Percentiles rank a stretch among this genome's conserved stretches.
These are phyloP conservation scores for Xylaria acuta DNA, from an alignment of 495 filamentous ascomycete species.

Conservation along the genomic window DNA sequence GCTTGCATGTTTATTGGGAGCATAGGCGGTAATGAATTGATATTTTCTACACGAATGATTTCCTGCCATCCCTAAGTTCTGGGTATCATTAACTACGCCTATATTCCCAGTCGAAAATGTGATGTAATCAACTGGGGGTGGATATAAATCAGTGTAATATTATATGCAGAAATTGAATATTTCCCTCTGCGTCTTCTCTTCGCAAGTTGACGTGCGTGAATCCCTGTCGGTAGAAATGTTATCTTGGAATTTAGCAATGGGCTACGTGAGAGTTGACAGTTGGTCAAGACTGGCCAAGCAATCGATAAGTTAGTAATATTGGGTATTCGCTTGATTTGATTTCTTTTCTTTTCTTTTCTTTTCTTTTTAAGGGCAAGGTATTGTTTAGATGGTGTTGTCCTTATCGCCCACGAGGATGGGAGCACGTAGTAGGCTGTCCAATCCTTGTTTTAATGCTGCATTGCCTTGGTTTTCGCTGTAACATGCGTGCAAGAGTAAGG, in stretches of 20 bases:
- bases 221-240: background rate
- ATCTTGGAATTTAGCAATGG: background rate
- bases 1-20: slow-evolving; percentile 5
- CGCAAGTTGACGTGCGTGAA: background rate
- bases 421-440: background rate
- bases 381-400: background rate
- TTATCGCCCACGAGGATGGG: background rate
- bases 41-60: slow-evolving; percentile 9
- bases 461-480: background rate
- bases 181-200: no score
- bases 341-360: no score
- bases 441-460: background rate
- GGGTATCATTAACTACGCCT: background rate
- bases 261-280: background rate
- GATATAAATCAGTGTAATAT: slow-evolving; percentile 18
- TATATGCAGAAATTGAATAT: background rate
- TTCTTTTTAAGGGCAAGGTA: background rate
- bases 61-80: background rate
- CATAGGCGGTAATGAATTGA: slow-evolving; percentile 20
- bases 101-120: background rate
- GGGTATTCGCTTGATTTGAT: no score
- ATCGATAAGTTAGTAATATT: background rate
- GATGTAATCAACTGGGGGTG: background rate
- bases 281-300: background rate
- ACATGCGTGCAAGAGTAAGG: background rate